Evolutionary conservation across 1,139 yeast genomes (phyloP).

Genomic region (Saccharomyces hybrid): DNA sequence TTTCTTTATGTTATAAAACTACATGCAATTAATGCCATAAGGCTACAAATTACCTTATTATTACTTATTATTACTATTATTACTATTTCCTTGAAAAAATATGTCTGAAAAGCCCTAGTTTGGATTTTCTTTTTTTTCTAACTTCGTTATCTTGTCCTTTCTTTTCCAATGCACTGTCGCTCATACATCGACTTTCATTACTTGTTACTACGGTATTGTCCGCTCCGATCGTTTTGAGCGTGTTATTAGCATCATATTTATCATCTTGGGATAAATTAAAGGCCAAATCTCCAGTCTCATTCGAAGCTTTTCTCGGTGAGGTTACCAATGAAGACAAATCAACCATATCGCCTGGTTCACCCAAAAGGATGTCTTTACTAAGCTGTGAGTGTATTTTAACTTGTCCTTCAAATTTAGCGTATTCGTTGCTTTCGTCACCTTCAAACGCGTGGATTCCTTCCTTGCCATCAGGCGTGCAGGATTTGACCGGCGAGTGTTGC

Average conservation of each 20-base stretch:
- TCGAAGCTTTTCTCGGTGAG: neutral
- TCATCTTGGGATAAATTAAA: neutral
- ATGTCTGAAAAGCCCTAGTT: neutral
- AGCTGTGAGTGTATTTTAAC: conserved; percentile 1
- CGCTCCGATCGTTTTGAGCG: neutral
- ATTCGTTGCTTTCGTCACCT: neutral
- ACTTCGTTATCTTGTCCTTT: neutral
- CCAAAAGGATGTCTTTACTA: conserved; percentile 23
- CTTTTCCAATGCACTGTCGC: neutral
- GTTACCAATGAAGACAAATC: conserved; percentile 14
- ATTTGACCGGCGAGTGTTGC: neutral
- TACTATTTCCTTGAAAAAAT: neutral
- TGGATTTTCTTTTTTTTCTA: neutral
- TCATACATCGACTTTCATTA: neutral
- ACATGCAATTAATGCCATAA: neutral
- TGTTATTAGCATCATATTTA: neutral
- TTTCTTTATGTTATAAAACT: neutral
- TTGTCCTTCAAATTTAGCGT: neutral
- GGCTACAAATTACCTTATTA: neutral
- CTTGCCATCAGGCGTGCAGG: neutral
- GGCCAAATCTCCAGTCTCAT: neutral
- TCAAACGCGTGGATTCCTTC: neutral
- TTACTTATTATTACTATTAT: neutral
- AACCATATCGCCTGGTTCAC: conserved; percentile 26
- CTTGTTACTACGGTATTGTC: neutral